These are phyloP conservation scores for Dysphania ambrosioides DNA, from an alignment of 148 eudicot genomes.

Conservation along the genomic window DNA sequence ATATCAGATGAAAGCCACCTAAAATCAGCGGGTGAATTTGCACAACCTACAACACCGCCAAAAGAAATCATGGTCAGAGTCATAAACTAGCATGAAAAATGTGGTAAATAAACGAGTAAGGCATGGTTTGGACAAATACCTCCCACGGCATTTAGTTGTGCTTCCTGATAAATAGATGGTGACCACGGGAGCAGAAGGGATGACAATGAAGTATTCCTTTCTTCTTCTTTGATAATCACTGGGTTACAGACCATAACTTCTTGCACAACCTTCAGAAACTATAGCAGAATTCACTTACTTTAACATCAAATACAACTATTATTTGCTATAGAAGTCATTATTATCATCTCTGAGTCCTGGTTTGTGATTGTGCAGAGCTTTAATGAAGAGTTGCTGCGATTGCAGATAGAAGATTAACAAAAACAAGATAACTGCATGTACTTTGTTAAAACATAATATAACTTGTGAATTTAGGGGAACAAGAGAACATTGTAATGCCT, in stretches of 20 bases:
- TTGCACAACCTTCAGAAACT: constrained; percentile 72
- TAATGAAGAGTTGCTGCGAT: no score
- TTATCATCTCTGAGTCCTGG: no score
- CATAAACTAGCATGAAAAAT: constrained; percentile 15
- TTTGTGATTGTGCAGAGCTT: no score
- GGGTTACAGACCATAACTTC: constrained; percentile 79
- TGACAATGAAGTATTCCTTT: constrained; percentile 30
- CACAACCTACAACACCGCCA: constrained; percentile 56
- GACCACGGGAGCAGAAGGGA: constrained; percentile 81
- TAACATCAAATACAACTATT: not conserved
- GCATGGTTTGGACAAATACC: constrained; percentile 37
- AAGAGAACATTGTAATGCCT: no score
- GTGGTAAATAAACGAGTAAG: not conserved
- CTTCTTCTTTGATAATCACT: constrained; percentile 45
- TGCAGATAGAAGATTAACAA: no score
- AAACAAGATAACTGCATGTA: no score
- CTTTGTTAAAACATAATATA: no score
- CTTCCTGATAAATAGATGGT: constrained; percentile 66
- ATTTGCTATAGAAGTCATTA: not conserved
- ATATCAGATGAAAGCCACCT: constrained; percentile 82
- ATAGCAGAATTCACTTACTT: constrained; percentile 1
- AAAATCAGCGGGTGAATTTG: constrained; percentile 59
- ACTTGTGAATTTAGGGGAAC: no score
- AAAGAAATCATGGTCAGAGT: constrained; percentile 15
- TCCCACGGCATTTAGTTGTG: constrained; percentile 69